These are phyloP conservation scores for Miscanthus lutarioriparius DNA, from an alignment of 176 grass and related monocot species.

Conservation along the genomic window DNA sequence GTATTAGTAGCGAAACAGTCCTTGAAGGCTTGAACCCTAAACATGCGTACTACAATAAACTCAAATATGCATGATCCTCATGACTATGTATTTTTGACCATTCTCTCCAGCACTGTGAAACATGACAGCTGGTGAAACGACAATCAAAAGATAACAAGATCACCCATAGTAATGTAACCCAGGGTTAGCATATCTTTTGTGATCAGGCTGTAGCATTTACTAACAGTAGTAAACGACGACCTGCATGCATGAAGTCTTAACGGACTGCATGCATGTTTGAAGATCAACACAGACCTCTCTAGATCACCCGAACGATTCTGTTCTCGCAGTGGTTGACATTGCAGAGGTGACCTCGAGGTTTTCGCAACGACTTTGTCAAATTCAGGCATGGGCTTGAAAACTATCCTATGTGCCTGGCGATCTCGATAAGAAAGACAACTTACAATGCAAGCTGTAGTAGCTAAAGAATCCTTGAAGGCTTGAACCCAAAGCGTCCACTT, in stretches of 20 bases:
- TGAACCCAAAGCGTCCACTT: neutral
- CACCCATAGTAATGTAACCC: neutral
- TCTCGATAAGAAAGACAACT: neutral
- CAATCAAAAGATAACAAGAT: neutral
- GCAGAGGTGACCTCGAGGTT: neutral
- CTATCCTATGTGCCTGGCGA: neutral
- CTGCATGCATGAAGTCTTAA: neutral
- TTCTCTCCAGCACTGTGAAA: no score
- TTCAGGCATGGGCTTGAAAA: neutral
- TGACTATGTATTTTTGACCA: no score
- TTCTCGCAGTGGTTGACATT: neutral
- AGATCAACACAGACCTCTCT: neutral
- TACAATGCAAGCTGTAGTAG: neutral
- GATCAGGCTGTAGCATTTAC: neutral
- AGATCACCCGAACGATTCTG: neutral
- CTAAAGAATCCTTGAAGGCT: neutral
- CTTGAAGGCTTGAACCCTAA: no score
- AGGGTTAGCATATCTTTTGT: neutral
- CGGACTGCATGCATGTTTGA: neutral
- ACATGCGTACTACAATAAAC: no score
- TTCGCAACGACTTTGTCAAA: neutral
- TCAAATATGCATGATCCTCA: no score
- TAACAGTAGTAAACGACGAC: neutral
- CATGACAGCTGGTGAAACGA: no score
- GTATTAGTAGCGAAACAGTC: no score